Base-by-base conservation (phyloP, 75 land plant species). In the Sequoia sempervirens region DNA sequence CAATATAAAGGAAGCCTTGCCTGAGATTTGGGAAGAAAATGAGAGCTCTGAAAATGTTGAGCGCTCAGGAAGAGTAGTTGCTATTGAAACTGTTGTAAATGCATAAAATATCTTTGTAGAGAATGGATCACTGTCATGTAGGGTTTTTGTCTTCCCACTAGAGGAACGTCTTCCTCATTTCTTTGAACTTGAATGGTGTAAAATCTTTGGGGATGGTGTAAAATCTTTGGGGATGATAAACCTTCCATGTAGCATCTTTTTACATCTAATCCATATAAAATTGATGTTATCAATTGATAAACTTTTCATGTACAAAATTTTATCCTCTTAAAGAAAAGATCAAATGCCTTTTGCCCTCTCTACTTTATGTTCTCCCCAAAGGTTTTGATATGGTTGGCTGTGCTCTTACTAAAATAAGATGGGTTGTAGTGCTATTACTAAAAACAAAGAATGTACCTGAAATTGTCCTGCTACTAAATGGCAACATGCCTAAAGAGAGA, bases 1-100 rank as follows among this genome's bases (percentile, higher is more conserved):
- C 80, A 90, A 95, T 80, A 84, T 93, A n/a, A 89, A 66, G 83
- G 91, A 92, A 85, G 94, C 93, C 34, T 34, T 95, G 83, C 92
- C 95, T 8, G 94, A 91, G 89, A 91, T 95, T 17, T 94, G 94
- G 95, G 89, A 91, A 74, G 79, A 82, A 38, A 86, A 69, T 4
- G 88, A 84, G 82, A 88, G 84, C 47, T 30, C 82, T 26, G 15
- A 3, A 84, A 85, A 81, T 18, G 85, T 83, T 32, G 40, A 17
- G 12, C 61, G 41, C 37, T 87, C 86, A 56, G 3, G 87, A 15
- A 83, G 84, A 46, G 46, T 80, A 84, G 82, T 88, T 80, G 83
- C 90, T 3, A 87, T 89, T 18, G 94, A 92, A 86, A 89, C 94
- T 14, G 82, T 85, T 37, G 94, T 91, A 61, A 91, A 87, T 56